phyloP scores from a whole-genome alignment of 2,329 filamentous ascomycete species.

The Fulvia fulva region DNA sequence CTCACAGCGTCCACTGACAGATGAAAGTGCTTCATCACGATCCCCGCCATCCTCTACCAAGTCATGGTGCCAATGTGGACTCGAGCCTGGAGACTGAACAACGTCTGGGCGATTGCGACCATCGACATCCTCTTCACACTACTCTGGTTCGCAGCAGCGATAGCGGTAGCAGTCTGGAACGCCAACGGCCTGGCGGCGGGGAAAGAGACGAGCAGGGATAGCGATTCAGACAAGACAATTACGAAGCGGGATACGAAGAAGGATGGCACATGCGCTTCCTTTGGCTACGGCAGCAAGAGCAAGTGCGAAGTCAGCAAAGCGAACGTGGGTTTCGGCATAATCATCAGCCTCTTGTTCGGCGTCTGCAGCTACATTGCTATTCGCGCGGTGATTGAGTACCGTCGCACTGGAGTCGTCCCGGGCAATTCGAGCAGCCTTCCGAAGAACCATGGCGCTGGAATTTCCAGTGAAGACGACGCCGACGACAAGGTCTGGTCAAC shows the following conservation, averaged over 20 bases:
- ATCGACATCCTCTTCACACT: conserved; percentile 53
- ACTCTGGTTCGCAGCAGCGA: conserved; percentile 58
- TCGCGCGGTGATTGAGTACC: conserved; percentile 54
- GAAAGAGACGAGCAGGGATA: conserved; percentile 32
- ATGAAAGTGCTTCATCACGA: conserved; percentile 55
- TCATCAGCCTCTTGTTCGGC: conserved; percentile 55
- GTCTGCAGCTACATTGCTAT: conserved; percentile 52
- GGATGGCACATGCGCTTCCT: conserved; percentile 51
- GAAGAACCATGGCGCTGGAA: conserved; percentile 37
- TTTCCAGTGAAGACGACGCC: conserved; percentile 37
- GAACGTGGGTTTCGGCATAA: conserved; percentile 53
- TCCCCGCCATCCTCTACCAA: conserved; percentile 57
- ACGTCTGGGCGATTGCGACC: conserved; percentile 56
- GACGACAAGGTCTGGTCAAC: conserved; percentile 45
- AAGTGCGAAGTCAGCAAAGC: conserved; percentile 57
- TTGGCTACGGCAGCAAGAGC: conserved; percentile 50
- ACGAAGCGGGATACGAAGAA: conserved; percentile 22
- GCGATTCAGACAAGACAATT: conserved; percentile 31
- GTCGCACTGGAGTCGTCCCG: conserved; percentile 54
- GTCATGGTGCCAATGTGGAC: conserved; percentile 59
- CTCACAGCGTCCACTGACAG: not conserved
- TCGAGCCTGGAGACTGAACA: conserved; percentile 55
- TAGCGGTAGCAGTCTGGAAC: conserved; percentile 55
- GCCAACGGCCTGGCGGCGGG: conserved; percentile 51
- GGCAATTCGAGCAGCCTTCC: conserved; percentile 26